Percentiles rank a stretch among this genome's conserved stretches.
Evolutionary conservation across 2,329 filamentous ascomycete genomes (phyloP).

Genomic region (Colletotrichum graminicola): DNA sequence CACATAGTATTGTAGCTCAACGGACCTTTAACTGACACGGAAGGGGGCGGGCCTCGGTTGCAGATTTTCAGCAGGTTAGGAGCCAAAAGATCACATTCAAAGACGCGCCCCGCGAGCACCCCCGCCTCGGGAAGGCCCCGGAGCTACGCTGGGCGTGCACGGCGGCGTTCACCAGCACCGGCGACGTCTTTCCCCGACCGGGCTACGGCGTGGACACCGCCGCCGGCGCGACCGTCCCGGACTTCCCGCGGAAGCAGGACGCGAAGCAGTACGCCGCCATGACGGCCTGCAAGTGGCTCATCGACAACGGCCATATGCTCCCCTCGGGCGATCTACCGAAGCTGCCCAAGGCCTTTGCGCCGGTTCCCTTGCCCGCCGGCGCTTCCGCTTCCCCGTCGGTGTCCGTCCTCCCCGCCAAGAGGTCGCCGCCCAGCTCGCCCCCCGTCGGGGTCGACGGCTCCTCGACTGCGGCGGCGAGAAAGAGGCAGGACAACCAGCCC

Average conservation of each 20-base stretch:
- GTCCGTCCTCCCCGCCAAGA: constrained; percentile 8
- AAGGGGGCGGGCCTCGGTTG: background rate
- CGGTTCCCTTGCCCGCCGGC: background rate
- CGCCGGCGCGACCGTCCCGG: constrained; percentile 2
- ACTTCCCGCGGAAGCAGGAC: constrained; percentile 47
- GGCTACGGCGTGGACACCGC: constrained; percentile 48
- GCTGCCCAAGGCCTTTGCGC: constrained; percentile 39
- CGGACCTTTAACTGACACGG: background rate
- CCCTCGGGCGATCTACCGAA: constrained; percentile 42
- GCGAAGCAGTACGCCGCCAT: constrained; percentile 67
- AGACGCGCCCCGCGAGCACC: constrained; percentile 34
- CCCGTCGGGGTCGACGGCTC: background rate
- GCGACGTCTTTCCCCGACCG: constrained; percentile 30
- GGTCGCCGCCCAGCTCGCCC: background rate
- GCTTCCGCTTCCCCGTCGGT: background rate
- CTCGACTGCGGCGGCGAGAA: background rate
- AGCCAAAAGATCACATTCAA: constrained; percentile 23
- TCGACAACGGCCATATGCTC: constrained; percentile 47
- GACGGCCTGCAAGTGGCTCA: constrained; percentile 59
- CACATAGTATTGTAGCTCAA: background rate
- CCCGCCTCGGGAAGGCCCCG: constrained; percentile 28
- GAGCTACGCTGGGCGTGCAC: constrained; percentile 39
- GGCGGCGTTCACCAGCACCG: constrained; percentile 24
- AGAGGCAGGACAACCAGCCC: constrained; percentile 1
- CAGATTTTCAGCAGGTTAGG: constrained; percentile 38